Conservation (phyloP, 371 early-diverging fungal genomes). For the Fennellomyces sp. region DNA sequence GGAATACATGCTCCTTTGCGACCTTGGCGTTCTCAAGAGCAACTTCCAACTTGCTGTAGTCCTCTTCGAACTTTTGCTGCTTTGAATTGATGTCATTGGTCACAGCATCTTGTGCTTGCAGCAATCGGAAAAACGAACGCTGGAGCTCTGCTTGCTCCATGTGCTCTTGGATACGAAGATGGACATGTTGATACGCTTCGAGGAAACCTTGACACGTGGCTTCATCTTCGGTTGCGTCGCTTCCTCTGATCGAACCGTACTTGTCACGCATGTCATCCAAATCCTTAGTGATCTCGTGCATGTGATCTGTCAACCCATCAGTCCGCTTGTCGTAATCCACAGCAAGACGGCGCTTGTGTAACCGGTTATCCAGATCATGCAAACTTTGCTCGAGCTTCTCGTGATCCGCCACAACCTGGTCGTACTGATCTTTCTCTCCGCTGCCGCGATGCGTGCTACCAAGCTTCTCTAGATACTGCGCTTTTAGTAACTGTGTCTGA, state of each 20-base stretch:
- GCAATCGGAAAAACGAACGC: conserved; percentile 6
- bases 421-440: background rate
- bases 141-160: conserved; percentile 7
- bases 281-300: background rate
- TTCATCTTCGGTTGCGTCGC: background rate
- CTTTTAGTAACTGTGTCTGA: conserved; percentile 11
- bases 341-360: background rate
- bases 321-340: conserved; percentile 6
- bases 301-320: background rate
- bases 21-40: background rate
- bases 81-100: background rate
- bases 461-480: conserved; percentile 6
- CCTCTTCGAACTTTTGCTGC: background rate
- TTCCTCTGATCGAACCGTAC: conserved; percentile 3
- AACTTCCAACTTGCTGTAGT: background rate
- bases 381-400: conserved; percentile 3
- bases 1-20: background rate
- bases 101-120: conserved; percentile 11
- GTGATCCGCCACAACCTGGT: conserved; percentile 4
- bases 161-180: background rate
- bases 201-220: background rate
- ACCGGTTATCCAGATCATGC: conserved; percentile 7
- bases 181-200: background rate
- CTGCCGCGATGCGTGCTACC: background rate
- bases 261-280: background rate